Base-by-base conservation (phyloP, 805 yeast species). In the Torulaspora indica region DNA sequence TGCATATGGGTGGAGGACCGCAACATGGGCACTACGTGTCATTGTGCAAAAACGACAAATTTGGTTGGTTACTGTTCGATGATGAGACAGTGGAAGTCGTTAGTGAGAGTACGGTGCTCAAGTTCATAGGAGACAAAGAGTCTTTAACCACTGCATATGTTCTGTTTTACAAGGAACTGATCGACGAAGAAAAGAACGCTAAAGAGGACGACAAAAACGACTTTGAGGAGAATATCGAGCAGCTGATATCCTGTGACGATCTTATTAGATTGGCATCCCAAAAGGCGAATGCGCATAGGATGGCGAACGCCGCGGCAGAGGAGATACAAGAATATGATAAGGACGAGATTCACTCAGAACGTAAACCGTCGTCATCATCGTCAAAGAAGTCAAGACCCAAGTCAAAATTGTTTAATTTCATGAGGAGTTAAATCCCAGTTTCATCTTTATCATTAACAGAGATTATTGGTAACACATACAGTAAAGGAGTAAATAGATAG, bases 1-100 rank as follows among this genome's bases (percentile, higher is more conserved):
- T 93, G 8, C 98, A 93, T 60, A 81, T 93, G 53, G 98, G 98
- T 5, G 95, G 96, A 3, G 97, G 98, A 0, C 97, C 98, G 1
- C 89, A 88, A 69, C 96, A 90, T 66, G 98, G 98, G 0, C 98
- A 93, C 62, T 93, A 93, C 63, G 91, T 93, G 8, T 76, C 95
- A 0, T 69, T 93, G 4, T 83, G 93, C 47, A 88, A 88, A 59
- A 82, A 89, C 4, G 80, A 77, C 42, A 72, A 76, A 17, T 77
- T 78, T 32, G 90, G 96, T 0, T 93, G 98, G 98, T 68, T 93
- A 24, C 67, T 93, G 45, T 93, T 86, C 67, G 98, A 93, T 62
- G 98, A 93, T 63, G 98, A 93, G 63, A 81, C 93, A 4, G 96
- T 91, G 1, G 97, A 91, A 61, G 69, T 83, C 12, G 89, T 93